Evolutionary conservation across 441 rosid genomes (phyloP), one percentile per base, ranked within the genome.

Genomic region (Lepidium campestre): DNA sequence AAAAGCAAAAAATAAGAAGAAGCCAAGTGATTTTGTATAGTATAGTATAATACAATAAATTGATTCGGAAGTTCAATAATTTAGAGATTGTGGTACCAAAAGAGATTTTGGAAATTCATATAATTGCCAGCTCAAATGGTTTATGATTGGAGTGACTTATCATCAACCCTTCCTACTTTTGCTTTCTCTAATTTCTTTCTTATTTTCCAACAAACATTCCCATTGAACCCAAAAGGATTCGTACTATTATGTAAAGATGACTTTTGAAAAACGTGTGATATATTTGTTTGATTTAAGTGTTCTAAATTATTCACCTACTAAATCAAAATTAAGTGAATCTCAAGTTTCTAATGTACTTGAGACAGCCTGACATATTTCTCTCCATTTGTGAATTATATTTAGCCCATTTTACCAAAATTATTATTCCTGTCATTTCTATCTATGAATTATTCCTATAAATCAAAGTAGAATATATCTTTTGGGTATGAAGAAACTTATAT

Each of bases 11-110:
- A 65, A 6, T 3, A 60, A 72, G 61, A 65, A 72, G 71, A 72
- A 65, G 62, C 66, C 60, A 72, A 57, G 46, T 31, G 49, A 48
- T 20, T 72, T 50, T 40, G 41, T 34, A 11, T 64, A 36, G 44
- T 22, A 20, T 65, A 57, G 63, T 45, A 62, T 63, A 40, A 49
- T 49, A 49, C 66, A 72, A 65, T 72, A 57, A 65, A 49, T 49
- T 71, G 71, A 72, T 72, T 72, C 76, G 55, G 40, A 72, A 65
- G 76, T 40, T 42, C 71, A 72, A 72, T 65, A 41, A 72, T 72
- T 46, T 57, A 55, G 19, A 65, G 53, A 57, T 65, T 64, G 71
- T 72, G 71, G 71, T 72, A 72, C 71, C 75, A 72, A 65, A 72
- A 65, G 47, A 72, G 54, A 48, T 65, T 64, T 57, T 29, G 48